Evolutionary conservation across 2,329 filamentous ascomycete genomes (phyloP).

Genomic region (Thielaviopsis punctulata): DNA sequence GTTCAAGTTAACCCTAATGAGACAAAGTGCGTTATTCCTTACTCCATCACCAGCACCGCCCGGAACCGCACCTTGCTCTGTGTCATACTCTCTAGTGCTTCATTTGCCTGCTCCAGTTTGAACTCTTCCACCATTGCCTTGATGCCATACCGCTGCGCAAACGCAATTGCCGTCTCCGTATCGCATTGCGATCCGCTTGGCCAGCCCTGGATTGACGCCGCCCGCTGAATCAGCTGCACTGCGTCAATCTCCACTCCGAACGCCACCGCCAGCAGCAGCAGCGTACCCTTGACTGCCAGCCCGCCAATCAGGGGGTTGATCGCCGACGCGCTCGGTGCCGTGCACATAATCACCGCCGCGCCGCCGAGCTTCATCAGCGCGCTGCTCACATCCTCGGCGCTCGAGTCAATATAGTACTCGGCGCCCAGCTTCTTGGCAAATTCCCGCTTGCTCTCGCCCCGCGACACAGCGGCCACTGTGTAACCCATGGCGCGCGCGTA

Average conservation of each 20-base stretch:
- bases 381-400: conserved; percentile 28
- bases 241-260: conserved; percentile 26
- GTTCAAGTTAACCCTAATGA: not conserved
- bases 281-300: conserved; percentile 35
- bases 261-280: conserved; percentile 40
- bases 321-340: conserved; percentile 40
- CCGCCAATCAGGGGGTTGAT: conserved; percentile 36
- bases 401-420: conserved; percentile 32
- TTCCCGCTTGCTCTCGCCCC: conserved; percentile 46
- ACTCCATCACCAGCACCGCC: conserved; percentile 25
- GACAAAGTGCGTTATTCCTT: not conserved
- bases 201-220: conserved; percentile 44
- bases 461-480: conserved; percentile 49
- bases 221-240: conserved; percentile 26
- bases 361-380: conserved; percentile 41
- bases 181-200: conserved; percentile 47
- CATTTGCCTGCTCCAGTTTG: conserved; percentile 32
- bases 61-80: conserved; percentile 29
- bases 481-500: conserved; percentile 64
- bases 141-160: conserved; percentile 42
- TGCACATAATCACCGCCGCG: conserved; percentile 43
- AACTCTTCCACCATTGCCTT: conserved; percentile 50
- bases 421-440: conserved; percentile 38
- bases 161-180: conserved; percentile 47
- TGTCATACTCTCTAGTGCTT: conserved; percentile 26